These are phyloP conservation scores for Phialocephala subalpina DNA, from an alignment of 2,329 filamentous ascomycete species.

Conservation along the genomic window DNA sequence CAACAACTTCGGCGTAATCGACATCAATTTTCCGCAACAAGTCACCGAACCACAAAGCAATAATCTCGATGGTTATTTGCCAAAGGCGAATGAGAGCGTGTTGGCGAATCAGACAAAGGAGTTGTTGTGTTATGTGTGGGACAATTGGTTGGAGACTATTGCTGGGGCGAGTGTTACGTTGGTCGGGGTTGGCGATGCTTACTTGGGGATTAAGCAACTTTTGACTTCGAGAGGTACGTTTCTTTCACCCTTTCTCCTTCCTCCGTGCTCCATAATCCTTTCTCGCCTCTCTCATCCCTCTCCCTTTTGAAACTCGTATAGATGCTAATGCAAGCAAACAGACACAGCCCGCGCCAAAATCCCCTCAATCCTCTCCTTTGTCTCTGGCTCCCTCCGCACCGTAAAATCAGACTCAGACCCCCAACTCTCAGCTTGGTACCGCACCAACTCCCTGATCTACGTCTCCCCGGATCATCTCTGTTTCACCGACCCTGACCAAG, in stretches of 20 bases:
- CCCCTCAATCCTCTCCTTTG: constrained; percentile 80
- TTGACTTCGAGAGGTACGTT: constrained; percentile 75
- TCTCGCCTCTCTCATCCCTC: neutral
- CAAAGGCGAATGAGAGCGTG: constrained; percentile 56
- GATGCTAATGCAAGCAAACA: constrained; percentile 26
- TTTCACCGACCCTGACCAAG: constrained; percentile 72
- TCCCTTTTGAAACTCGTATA: constrained; percentile 23
- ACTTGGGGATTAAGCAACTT: constrained; percentile 82
- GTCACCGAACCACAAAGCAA: constrained; percentile 47
- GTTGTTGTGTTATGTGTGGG: constrained; percentile 89
- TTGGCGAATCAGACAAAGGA: constrained; percentile 67
- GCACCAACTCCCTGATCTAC: constrained; percentile 80
- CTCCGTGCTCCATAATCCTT: too few relatives aligned
- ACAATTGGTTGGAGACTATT: constrained; percentile 90
- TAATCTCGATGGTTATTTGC: constrained; percentile 15
- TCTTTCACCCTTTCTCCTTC: constrained; percentile 5
- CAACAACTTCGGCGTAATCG: constrained; percentile 85
- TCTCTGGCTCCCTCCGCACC: constrained; percentile 78
- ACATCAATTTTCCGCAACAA: constrained; percentile 88
- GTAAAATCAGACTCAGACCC: constrained; percentile 81
- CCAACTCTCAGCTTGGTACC: constrained; percentile 83
- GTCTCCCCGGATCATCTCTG: constrained; percentile 78
- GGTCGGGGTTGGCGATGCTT: constrained; percentile 89
- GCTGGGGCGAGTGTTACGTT: constrained; percentile 80
- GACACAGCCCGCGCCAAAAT: constrained; percentile 72